Evolutionary conservation across 2,329 filamentous ascomycete genomes (phyloP).

Genomic region (Parascedosporium putredinis): DNA sequence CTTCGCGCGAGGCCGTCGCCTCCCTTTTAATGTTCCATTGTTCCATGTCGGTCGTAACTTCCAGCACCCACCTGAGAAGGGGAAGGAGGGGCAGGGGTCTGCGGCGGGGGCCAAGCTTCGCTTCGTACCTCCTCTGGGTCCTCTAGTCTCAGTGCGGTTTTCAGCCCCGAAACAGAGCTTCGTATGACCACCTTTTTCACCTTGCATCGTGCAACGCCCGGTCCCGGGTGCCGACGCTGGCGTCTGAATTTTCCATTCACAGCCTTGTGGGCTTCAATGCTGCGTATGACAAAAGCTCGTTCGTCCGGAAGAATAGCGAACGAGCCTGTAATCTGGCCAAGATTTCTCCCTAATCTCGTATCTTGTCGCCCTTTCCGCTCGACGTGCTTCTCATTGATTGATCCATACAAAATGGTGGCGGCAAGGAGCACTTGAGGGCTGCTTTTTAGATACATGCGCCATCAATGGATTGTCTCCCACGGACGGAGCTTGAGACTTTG

Average conservation of each 20-base stretch:
- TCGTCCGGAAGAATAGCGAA: too few species aligned
- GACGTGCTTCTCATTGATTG: too few species aligned
- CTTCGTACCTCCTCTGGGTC: not conserved
- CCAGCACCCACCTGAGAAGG: not conserved
- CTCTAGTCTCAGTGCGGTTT: slow-evolving; percentile 2
- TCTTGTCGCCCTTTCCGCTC: not conserved
- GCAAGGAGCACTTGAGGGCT: too few species aligned
- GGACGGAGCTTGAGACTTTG: too few species aligned
- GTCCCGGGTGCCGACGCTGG: not conserved
- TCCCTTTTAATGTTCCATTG: not conserved
- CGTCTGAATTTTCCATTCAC: too few species aligned
- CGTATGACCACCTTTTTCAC: not conserved
- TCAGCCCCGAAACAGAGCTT: slow-evolving; percentile 1
- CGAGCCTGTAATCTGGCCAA: not conserved
- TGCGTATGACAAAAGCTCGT: not conserved
- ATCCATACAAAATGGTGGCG: too few species aligned
- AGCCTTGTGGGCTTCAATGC: too few species aligned
- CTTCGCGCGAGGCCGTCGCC: not conserved
- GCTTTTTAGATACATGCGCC: too few species aligned
- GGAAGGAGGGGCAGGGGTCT: slow-evolving; percentile 7
- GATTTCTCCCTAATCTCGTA: too few species aligned
- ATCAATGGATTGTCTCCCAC: too few species aligned
- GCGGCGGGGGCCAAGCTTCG: slow-evolving; percentile 4
- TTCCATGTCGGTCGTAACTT: not conserved
- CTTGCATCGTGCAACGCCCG: not conserved